phyloP scores from a whole-genome alignment of 345 rosid species.

The Trapa bicornis region DNA sequence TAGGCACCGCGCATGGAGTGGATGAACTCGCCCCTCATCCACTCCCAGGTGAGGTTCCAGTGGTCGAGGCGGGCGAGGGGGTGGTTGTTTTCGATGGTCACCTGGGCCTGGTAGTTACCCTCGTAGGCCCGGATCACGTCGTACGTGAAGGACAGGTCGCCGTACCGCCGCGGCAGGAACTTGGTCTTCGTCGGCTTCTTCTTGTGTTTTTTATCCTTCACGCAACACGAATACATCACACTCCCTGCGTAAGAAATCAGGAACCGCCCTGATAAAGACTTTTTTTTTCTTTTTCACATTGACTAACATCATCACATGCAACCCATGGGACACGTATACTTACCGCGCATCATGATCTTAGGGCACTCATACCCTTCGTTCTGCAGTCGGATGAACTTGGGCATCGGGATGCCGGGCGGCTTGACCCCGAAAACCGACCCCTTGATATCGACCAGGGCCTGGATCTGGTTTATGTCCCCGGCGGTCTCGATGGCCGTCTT shows the following conservation, averaged over 20 bases:
- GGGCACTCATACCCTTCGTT: conserved; percentile 74
- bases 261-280: neutral
- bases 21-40: conserved; percentile 86
- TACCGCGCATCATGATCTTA: conserved; percentile 33
- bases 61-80: conserved; percentile 73
- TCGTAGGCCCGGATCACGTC: conserved; percentile 58
- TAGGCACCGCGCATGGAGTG: conserved; percentile 73
- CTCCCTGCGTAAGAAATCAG: conserved; percentile 27
- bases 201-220: conserved; percentile 52
- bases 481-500: conserved; percentile 78
- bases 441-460: conserved; percentile 34
- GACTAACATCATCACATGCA: too few relatives aligned
- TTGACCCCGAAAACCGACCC: conserved; percentile 74
- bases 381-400: conserved; percentile 39
- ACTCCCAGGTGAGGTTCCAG: conserved; percentile 95
- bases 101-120: conserved; percentile 75
- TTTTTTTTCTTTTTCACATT: too few relatives aligned
- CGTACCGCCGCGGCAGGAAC: conserved; percentile 37
- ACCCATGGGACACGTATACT: neutral
- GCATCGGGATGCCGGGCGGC: conserved; percentile 54
- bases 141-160: conserved; percentile 53
- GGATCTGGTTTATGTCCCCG: conserved; percentile 57
- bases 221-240: conserved; percentile 58
- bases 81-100: conserved; percentile 61
- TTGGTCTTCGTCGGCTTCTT: conserved; percentile 27